Percentiles rank a stretch among this genome's conserved stretches.
phyloP scores from a whole-genome alignment of 305 asterid genomes.

The Solanum hybrid region DNA sequence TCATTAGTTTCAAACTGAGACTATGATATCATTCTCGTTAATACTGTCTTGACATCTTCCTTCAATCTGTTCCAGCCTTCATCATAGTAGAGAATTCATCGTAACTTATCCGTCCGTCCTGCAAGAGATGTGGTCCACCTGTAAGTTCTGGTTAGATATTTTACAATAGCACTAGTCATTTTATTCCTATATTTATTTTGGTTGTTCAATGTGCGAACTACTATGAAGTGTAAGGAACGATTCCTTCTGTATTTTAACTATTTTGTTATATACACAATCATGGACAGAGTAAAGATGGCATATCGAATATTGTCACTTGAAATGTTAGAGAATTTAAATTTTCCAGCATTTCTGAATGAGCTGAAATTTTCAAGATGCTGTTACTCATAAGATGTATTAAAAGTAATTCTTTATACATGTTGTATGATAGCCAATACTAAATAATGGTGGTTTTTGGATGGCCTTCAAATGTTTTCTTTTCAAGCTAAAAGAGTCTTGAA shows the following conservation, averaged over 20 bases:
- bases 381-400: neutral
- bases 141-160: conserved; percentile 69
- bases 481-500: neutral
- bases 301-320: neutral
- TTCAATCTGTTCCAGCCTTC: conserved; percentile 63
- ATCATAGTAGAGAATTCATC: conserved; percentile 54
- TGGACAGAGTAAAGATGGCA: neutral
- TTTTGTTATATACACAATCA: neutral
- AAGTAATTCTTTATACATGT: neutral
- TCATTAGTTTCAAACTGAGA: neutral
- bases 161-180: neutral
- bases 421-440: neutral
- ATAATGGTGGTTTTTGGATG: neutral
- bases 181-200: neutral
- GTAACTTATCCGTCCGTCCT: conserved; percentile 56
- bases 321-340: neutral
- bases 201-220: neutral
- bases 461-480: neutral
- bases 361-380: neutral
- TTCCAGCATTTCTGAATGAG: neutral
- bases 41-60: conserved; percentile 16
- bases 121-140: conserved; percentile 57
- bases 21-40: neutral
- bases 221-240: neutral
- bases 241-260: neutral